Evolutionary conservation across 164 flowering plant genomes (phyloP), one percentile per base, ranked within the genome.

Genomic region (Dillenia suffruticosa): DNA sequence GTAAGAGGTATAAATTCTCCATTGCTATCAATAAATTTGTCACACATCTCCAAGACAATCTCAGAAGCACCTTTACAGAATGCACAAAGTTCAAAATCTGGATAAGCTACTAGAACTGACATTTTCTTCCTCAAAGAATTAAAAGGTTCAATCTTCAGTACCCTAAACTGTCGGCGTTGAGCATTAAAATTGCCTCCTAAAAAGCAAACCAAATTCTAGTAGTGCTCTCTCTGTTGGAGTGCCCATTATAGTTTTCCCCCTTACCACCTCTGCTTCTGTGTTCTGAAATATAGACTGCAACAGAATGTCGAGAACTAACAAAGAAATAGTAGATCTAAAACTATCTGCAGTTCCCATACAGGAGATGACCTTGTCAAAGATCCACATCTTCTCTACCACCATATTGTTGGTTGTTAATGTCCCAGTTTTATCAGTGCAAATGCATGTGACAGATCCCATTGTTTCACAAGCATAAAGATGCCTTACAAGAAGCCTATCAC

Each of bases 31-130:
- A 77, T 24, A 22, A 65, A 12, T 49, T 68, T 74, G 57, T 63
- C 65, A 56, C 81, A 77, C 72, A 52, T 59, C 3, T 57, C 57
- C 47, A 74, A 46, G 12, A 77, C 61, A 8, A 77, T 77, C 44
- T 77, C 81, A 8, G 78, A 66, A 51, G 76, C 81, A 40, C 81
- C 81, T 67, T 77, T 77, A 48, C 70, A 63, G 40, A 68, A 74
- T 0, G 72, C 78, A 40, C 76, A 58, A 9, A 22, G 13, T 3
- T 45, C 67, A 43, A 76, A 76, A 9, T 16, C 62, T 8, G 69
- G 72, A 15, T 67, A 72, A 51, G 63, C 54, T 56, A 70, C 77
- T 10, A 78, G 64, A 45, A 70, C 72, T 10, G 73, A 70, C 82
- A 78, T 78, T 69, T 65, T 72, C 63, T 78, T 78, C 73, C 57